Percentiles rank a stretch among this genome's conserved stretches.
Evolutionary conservation across 345 rosid genomes (phyloP).

Genomic region (Erucastrum elatum): DNA sequence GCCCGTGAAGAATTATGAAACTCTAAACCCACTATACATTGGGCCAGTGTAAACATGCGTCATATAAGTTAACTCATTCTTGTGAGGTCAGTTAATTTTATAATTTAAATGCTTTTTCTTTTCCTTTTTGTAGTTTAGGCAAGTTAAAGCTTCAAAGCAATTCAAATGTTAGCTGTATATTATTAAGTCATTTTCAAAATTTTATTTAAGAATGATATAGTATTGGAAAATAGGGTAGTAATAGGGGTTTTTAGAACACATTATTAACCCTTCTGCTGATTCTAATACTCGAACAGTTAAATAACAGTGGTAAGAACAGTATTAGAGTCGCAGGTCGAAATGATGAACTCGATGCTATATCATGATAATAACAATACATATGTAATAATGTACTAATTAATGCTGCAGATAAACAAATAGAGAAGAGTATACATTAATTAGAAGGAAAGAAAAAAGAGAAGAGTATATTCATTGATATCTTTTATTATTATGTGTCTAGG

Average conservation of each 20-base stretch:
- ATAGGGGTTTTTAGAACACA: slow-evolving; percentile 3
- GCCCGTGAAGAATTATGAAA: background rate
- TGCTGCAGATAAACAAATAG: background rate
- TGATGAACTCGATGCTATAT: slow-evolving; percentile 29
- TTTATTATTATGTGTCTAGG: too few relatives aligned
- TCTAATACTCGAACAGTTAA: slow-evolving; percentile 40
- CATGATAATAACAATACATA: background rate
- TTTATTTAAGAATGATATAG: background rate
- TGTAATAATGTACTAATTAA: background rate
- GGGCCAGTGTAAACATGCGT: background rate
- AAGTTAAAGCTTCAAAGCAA: background rate
- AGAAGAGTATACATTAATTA: background rate
- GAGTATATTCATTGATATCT: too few relatives aligned
- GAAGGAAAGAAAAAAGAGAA: too few relatives aligned
- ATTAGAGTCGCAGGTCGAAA: slow-evolving; percentile 24
- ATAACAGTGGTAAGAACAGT: slow-evolving; percentile 39
- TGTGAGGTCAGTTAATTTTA: background rate
- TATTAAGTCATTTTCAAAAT: background rate
- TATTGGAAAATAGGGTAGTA: background rate
- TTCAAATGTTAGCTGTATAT: background rate
- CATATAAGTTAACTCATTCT: background rate
- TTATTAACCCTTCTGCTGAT: slow-evolving; percentile 26
- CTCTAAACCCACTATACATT: background rate
- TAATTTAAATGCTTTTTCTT: background rate
- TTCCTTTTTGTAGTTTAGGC: background rate